These are phyloP conservation scores for Triglochin maritima DNA, from an alignment of 106 monocot species.

Conservation along the genomic window DNA sequence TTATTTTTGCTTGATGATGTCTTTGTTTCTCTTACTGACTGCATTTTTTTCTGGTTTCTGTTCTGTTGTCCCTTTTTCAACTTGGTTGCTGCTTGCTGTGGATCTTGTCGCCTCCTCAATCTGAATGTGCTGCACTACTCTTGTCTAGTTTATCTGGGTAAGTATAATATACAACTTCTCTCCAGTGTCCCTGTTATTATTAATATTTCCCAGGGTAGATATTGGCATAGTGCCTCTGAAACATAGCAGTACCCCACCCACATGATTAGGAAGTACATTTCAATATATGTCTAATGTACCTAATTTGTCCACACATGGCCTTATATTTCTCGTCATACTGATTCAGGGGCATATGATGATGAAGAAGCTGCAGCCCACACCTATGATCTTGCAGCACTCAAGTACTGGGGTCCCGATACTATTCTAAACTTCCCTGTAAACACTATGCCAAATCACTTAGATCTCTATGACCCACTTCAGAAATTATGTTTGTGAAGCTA, in stretches of 20 bases:
- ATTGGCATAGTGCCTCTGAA: neutral
- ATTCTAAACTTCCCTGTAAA: conserved; percentile 64
- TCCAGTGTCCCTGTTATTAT: neutral
- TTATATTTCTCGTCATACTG: neutral
- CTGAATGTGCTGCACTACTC: neutral
- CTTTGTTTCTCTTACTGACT: neutral
- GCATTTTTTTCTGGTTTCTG: neutral
- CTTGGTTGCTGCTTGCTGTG: neutral
- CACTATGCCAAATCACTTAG: neutral
- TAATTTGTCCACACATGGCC: neutral
- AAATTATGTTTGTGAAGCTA: neutral
- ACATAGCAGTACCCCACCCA: neutral
- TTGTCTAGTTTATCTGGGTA: conserved; percentile 32
- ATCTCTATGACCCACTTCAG: neutral
- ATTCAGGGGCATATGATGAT: conserved; percentile 58
- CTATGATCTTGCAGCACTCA: conserved; percentile 73
- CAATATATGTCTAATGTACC: neutral
- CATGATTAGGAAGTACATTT: neutral
- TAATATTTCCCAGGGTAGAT: neutral
- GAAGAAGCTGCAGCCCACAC: conserved; percentile 70
- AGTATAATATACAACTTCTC: conserved; percentile 4
- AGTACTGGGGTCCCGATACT: conserved; percentile 57
- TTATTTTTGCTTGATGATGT: neutral
- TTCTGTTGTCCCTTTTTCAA: neutral
- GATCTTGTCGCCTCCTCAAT: neutral